Conservation (phyloP, 2,329 filamentous ascomycete species). For the Pochonia chlamydosporia region DNA sequence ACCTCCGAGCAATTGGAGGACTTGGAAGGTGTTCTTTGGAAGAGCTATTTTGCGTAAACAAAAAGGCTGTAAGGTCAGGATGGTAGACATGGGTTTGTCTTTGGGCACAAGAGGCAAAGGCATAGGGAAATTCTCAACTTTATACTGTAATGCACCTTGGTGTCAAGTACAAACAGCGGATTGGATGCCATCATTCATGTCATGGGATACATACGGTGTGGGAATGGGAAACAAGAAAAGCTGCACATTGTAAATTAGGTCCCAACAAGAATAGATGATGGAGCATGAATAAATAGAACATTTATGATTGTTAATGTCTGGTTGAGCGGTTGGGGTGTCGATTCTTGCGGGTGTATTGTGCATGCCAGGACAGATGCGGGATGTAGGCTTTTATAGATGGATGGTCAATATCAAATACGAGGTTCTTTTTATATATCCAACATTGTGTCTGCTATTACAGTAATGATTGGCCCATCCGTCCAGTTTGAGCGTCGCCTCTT, state of each 20-base stretch:
- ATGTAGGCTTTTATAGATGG: no score
- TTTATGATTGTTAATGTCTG: neutral
- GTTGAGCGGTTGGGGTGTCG: no score
- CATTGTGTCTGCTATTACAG: no score
- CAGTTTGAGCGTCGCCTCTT: no score
- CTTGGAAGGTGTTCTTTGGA: conserved; percentile 94
- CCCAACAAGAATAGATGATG: neutral
- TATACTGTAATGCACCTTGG: neutral
- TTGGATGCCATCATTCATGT: neutral
- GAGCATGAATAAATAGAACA: neutral
- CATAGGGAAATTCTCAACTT: no score
- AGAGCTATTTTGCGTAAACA: conserved; percentile 97
- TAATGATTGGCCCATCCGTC: no score
- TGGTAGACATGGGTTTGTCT: neutral
- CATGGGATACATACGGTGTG: neutral
- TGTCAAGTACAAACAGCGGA: neutral
- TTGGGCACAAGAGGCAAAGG: neutral
- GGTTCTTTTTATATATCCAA: no score
- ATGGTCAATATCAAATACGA: no score
- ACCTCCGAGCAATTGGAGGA: conserved; percentile 90
- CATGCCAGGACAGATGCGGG: no score
- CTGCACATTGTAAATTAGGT: neutral
- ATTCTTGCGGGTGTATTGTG: no score
- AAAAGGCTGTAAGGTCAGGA: neutral
- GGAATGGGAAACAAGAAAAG: neutral